These are phyloP conservation scores for Aspergillus puulaauensis DNA, from an alignment of 2,329 filamentous ascomycete genomes.

Conservation along the genomic window DNA sequence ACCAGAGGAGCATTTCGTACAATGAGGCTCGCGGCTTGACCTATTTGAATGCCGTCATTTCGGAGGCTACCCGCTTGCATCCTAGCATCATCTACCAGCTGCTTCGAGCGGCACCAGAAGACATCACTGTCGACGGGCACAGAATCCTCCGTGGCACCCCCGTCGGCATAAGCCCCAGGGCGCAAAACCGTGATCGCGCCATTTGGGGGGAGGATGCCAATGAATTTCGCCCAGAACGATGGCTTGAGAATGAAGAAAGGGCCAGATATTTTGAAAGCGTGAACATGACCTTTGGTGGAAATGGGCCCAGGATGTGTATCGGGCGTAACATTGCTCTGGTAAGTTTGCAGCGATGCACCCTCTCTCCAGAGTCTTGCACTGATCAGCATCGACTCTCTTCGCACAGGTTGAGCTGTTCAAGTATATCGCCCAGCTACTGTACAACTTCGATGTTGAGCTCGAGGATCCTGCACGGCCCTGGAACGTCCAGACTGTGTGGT, in stretches of 20 bases:
- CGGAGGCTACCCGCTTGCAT: neutral
- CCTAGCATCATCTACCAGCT: neutral
- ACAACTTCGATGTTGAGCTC: neutral
- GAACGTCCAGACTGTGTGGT: neutral
- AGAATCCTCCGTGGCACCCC: neutral
- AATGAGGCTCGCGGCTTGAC: neutral
- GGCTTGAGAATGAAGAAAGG: neutral
- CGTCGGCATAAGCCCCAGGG: neutral
- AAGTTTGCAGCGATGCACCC: too few species aligned
- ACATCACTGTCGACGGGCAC: neutral
- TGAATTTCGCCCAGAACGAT: neutral
- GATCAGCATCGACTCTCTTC: neutral
- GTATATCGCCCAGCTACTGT: neutral
- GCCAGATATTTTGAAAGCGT: neutral
- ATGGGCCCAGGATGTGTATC: neutral
- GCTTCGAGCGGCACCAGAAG: neutral
- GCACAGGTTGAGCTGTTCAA: neutral
- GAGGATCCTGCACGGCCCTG: neutral
- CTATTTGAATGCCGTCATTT: neutral
- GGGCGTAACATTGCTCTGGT: neutral
- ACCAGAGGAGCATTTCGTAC: neutral
- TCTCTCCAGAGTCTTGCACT: too few species aligned
- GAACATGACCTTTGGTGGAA: neutral
- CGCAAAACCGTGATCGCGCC: neutral
- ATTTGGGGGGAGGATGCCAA: neutral